Percentiles rank a stretch among this genome's conserved stretches.
These are phyloP conservation scores for Aspergillus tamarii DNA, from an alignment of 2,329 filamentous ascomycete species.

Conservation along the genomic window DNA sequence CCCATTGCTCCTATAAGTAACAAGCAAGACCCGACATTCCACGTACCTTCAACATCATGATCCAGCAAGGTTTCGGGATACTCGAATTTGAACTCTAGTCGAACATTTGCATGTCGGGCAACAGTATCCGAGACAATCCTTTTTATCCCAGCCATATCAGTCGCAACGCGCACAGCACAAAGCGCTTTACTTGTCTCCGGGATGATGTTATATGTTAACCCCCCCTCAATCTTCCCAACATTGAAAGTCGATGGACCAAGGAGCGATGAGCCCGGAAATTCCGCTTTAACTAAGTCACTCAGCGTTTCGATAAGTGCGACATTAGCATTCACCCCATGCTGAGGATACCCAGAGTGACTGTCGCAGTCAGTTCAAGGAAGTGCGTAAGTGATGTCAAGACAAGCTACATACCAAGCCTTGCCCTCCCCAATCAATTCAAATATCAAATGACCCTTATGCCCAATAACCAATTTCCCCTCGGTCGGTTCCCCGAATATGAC, in stretches of 20 bases:
- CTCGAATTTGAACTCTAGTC: constrained; percentile 40
- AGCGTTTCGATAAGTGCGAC: constrained; percentile 38
- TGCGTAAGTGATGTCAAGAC: neutral
- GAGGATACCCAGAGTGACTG: constrained; percentile 43
- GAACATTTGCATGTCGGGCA: constrained; percentile 36
- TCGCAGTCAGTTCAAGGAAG: neutral
- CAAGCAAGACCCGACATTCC: neutral
- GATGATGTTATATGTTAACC: constrained; percentile 46
- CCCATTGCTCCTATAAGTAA: constrained; percentile 1
- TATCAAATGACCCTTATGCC: constrained; percentile 54
- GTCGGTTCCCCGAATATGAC: constrained; percentile 61
- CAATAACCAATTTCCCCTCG: constrained; percentile 56
- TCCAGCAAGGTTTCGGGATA: constrained; percentile 45
- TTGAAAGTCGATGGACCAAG: constrained; percentile 47
- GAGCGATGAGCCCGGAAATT: constrained; percentile 40
- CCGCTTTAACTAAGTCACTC: constrained; percentile 21
- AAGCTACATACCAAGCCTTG: constrained; percentile 14
- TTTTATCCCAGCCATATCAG: constrained; percentile 40
- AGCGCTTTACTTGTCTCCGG: constrained; percentile 44
- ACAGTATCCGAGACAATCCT: constrained; percentile 36
- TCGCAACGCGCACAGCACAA: constrained; percentile 45
- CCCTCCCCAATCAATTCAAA: constrained; percentile 37
- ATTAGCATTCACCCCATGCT: constrained; percentile 38
- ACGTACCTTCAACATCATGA: constrained; percentile 35
- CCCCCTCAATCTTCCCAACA: constrained; percentile 44